A percentile compares a stretch with the other conserved stretches of the same genome.
Evolutionary conservation across 352 stramenopile species (phyloP).

Genomic region (Phytophthora idaei): DNA sequence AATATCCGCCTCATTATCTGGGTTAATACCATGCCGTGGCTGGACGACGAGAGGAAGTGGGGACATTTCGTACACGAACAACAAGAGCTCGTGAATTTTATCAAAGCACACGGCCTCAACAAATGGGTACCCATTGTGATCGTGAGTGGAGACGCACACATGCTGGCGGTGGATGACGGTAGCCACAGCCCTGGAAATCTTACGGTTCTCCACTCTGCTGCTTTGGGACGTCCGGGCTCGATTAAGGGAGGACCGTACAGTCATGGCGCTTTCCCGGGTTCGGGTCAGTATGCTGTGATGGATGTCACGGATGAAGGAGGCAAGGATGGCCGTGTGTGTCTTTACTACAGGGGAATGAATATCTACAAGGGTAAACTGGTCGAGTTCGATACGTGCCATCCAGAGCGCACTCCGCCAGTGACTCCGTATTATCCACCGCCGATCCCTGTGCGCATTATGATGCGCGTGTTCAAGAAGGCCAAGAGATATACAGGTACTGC

Average conservation of each 20-base stretch:
- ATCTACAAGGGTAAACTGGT: slow-evolving; percentile 61
- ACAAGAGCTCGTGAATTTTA: slow-evolving; percentile 75
- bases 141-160: slow-evolving; percentile 88
- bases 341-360: slow-evolving; percentile 75
- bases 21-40: slow-evolving; percentile 90
- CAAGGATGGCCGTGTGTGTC: slow-evolving; percentile 61
- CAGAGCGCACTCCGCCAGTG: slow-evolving; percentile 61
- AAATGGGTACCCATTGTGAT: slow-evolving; percentile 81
- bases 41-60: slow-evolving; percentile 89
- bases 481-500: slow-evolving; percentile 31
- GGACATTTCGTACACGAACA: slow-evolving; percentile 85
- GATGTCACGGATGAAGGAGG: slow-evolving; percentile 78
- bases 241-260: slow-evolving; percentile 90
- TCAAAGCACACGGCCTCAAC: slow-evolving; percentile 68
- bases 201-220: slow-evolving; percentile 79
- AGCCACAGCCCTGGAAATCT: slow-evolving; percentile 75
- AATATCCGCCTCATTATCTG: slow-evolving; percentile 77
- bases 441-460: slow-evolving; percentile 58
- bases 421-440: slow-evolving; percentile 67
- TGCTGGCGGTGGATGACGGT: slow-evolving; percentile 89
- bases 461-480: slow-evolving; percentile 66
- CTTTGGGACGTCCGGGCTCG: slow-evolving; percentile 77
- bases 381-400: slow-evolving; percentile 79
- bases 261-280: slow-evolving; percentile 79
- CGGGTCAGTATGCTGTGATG: slow-evolving; percentile 83